A percentile compares a stretch with the other conserved stretches of the same genome.
Evolutionary conservation across 331 rosid species (phyloP).

Genomic region (Pyrus hybrid): DNA sequence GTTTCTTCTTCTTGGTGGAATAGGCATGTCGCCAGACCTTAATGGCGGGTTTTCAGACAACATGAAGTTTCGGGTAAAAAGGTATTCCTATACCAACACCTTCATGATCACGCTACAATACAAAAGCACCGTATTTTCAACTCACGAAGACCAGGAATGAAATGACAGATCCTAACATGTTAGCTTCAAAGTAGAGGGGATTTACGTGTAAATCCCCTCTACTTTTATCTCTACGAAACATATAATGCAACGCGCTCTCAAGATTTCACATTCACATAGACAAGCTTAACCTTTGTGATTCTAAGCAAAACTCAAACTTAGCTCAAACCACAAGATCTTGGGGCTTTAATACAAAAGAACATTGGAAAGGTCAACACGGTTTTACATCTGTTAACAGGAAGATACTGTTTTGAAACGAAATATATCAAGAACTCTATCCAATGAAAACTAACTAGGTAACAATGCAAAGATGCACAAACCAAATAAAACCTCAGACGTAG

Average conservation of each 20-base stretch:
- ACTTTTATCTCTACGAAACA: too few relatives aligned
- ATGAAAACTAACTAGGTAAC: neutral
- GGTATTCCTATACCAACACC: too few relatives aligned
- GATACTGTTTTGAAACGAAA: neutral
- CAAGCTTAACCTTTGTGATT: neutral
- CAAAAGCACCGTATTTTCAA: neutral
- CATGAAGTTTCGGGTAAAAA: too few relatives aligned
- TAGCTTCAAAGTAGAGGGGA: neutral
- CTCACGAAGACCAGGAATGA: neutral
- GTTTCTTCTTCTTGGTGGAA: neutral
- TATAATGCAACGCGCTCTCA: neutral
- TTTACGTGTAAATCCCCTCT: neutral
- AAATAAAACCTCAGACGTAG: neutral
- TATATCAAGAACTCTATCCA: neutral
- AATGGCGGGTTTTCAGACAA: neutral
- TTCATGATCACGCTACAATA: neutral
- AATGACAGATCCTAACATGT: neutral
- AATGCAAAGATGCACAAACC: neutral
- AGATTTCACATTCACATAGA: neutral
- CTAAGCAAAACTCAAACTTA: neutral
- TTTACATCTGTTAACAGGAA: neutral
- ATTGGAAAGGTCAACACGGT: neutral
- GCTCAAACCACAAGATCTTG: neutral
- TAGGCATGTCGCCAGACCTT: neutral
- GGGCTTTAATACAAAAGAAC: neutral